Evolutionary conservation across 2,329 filamentous ascomycete species (phyloP).

Genomic region (Pseudogymnoascus sp.): DNA sequence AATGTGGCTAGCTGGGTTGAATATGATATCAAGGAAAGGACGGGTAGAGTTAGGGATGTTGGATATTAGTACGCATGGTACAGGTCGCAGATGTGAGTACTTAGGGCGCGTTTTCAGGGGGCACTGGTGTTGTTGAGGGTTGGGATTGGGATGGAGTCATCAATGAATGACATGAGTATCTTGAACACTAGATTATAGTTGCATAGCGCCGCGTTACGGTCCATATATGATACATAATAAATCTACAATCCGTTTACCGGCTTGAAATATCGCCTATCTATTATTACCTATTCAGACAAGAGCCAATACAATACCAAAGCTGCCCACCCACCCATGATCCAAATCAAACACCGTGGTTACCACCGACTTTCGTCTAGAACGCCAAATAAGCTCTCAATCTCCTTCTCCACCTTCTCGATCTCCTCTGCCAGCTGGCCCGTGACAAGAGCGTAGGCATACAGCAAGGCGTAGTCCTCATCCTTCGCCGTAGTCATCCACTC

Average conservation of each 20-base stretch:
- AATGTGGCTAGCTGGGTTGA: conserved; percentile 77
- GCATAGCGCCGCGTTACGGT: conserved; percentile 3
- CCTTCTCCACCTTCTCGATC: conserved; percentile 49
- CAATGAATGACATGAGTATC: neutral
- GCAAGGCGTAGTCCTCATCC: conserved; percentile 77
- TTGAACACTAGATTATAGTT: neutral
- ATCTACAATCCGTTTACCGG: neutral
- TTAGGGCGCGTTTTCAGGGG: neutral
- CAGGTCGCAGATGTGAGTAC: neutral
- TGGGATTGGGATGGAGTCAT: neutral
- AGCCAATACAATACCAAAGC: neutral
- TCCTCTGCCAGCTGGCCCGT: conserved; percentile 60
- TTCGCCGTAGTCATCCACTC: conserved; percentile 35
- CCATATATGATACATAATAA: conserved; percentile 1
- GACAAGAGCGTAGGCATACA: conserved; percentile 81
- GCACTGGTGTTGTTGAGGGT: neutral
- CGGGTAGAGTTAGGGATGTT: conserved; percentile 24
- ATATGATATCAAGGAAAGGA: conserved; percentile 52
- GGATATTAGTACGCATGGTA: conserved; percentile 17
- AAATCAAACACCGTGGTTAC: conserved; percentile 39
- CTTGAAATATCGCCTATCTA: neutral
- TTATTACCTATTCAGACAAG: neutral
- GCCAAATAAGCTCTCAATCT: conserved; percentile 56
- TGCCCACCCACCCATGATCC: neutral
- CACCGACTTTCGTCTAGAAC: conserved; percentile 52